These are phyloP conservation scores for Pichia cactophila DNA, from an alignment of 1,139 yeast genomes.

Conservation along the genomic window DNA sequence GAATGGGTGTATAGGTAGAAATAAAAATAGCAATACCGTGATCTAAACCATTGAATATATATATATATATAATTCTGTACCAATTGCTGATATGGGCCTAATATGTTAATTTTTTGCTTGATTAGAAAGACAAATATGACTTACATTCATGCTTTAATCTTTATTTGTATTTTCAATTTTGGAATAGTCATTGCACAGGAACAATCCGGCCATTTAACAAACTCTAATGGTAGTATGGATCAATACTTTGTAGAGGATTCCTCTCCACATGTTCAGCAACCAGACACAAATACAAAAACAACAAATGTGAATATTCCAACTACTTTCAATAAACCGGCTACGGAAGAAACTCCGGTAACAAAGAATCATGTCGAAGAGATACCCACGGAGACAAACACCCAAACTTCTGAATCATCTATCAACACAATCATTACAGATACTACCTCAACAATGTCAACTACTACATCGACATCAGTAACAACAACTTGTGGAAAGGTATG, in stretches of 20 bases:
- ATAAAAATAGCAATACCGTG: too few relatives aligned
- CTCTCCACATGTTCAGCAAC: background rate
- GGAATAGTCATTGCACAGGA: background rate
- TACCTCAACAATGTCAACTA: background rate
- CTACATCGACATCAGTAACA: background rate
- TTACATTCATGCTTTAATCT: background rate
- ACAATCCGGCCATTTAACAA: background rate
- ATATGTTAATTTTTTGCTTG: too few relatives aligned
- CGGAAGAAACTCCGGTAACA: background rate
- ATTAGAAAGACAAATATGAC: too few relatives aligned
- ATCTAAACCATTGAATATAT: too few relatives aligned
- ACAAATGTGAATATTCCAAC: background rate
- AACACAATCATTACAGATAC: background rate
- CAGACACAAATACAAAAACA: background rate
- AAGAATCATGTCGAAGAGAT: background rate
- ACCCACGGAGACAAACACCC: background rate
- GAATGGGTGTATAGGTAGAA: too few relatives aligned
- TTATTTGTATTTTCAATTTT: background rate
- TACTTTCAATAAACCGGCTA: background rate
- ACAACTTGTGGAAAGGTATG: conserved; percentile 21
- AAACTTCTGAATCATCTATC: background rate
- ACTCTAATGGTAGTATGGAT: conserved; percentile 1
- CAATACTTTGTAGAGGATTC: background rate
- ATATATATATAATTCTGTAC: too few relatives aligned
- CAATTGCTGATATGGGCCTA: too few relatives aligned